Percentiles rank a stretch among this genome's conserved stretches.
Conservation (phyloP, 768 basidiomycete species). For the Mrakia blollopis region DNA sequence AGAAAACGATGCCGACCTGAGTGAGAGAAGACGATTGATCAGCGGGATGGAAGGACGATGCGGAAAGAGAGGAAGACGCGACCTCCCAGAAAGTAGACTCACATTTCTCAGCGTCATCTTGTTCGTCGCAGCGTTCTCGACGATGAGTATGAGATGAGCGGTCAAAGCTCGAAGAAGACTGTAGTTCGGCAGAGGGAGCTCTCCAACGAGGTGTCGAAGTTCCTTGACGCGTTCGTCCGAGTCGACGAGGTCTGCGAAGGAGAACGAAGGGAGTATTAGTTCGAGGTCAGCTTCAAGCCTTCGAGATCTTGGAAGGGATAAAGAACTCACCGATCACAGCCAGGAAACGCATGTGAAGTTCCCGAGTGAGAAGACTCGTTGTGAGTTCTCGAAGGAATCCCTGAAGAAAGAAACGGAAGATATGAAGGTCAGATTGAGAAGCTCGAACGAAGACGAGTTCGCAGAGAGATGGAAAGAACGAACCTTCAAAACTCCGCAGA, state of each 20-base stretch:
- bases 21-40: neutral
- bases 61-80: neutral
- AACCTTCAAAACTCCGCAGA: conserved; percentile 82
- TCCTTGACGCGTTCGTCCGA: conserved; percentile 82
- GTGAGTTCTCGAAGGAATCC: conserved; percentile 84
- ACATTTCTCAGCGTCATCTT: conserved; percentile 98
- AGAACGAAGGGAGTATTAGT: neutral
- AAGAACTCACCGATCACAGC: conserved; percentile 78
- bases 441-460: neutral
- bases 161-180: conserved; percentile 87
- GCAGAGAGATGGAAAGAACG: neutral
- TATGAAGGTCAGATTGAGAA: neutral
- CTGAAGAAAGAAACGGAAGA: neutral
- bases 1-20: conserved; percentile 85
- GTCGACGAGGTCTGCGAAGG: conserved; percentile 70
- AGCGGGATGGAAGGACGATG: neutral
- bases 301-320: conserved; percentile 13
- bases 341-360: conserved; percentile 84
- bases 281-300: conserved; percentile 17
- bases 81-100: no score
- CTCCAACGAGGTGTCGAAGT: conserved; percentile 75
- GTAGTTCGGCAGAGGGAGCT: conserved; percentile 87
- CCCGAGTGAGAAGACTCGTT: conserved; percentile 82
- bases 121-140: conserved; percentile 81
- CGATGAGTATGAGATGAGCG: conserved; percentile 89